Conservation (phyloP, 129 eudicot genomes). For the Chrysanthemum makinoi region DNA sequence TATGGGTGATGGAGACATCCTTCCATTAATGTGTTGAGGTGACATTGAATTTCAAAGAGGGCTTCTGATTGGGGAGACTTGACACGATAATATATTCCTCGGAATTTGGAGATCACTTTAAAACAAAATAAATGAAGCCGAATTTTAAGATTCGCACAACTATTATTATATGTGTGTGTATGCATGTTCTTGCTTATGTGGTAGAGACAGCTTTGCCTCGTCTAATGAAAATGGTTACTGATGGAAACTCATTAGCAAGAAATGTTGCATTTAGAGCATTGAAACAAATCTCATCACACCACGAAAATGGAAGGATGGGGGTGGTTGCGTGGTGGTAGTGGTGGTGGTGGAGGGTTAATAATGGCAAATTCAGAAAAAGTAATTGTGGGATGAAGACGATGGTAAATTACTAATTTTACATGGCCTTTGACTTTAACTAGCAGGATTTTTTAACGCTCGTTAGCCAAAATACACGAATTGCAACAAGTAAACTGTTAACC, state of each 20-base stretch:
- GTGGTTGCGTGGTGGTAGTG: too few relatives aligned
- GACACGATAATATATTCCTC: slow-evolving; percentile 85
- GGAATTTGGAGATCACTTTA: slow-evolving; percentile 76
- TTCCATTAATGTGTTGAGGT: slow-evolving; percentile 76
- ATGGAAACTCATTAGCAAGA: slow-evolving; percentile 42
- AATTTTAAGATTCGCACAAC: neutral
- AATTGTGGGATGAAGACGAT: too few relatives aligned
- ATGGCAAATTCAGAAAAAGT: too few relatives aligned
- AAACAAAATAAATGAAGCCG: slow-evolving; percentile 11
- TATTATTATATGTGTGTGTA: neutral
- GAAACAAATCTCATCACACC: slow-evolving; percentile 57
- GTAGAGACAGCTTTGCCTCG: slow-evolving; percentile 51
- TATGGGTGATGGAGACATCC: slow-evolving; percentile 90
- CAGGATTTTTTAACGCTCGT: too few relatives aligned
- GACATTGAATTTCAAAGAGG: slow-evolving; percentile 79
- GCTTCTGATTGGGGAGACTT: slow-evolving; percentile 94
- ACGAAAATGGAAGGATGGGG: slow-evolving; percentile 30
- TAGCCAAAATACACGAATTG: too few relatives aligned
- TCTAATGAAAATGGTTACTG: slow-evolving; percentile 49
- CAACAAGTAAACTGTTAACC: too few relatives aligned
- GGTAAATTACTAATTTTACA: too few relatives aligned
- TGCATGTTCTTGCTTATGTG: slow-evolving; percentile 24
- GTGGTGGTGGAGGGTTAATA: too few relatives aligned
- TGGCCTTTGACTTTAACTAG: too few relatives aligned
- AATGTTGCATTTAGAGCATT: slow-evolving; percentile 60